Percentiles rank a stretch among this genome's conserved stretches.
These are phyloP conservation scores for Prototheca stagnorum DNA, from an alignment of 163 green algal species.

Conservation along the genomic window DNA sequence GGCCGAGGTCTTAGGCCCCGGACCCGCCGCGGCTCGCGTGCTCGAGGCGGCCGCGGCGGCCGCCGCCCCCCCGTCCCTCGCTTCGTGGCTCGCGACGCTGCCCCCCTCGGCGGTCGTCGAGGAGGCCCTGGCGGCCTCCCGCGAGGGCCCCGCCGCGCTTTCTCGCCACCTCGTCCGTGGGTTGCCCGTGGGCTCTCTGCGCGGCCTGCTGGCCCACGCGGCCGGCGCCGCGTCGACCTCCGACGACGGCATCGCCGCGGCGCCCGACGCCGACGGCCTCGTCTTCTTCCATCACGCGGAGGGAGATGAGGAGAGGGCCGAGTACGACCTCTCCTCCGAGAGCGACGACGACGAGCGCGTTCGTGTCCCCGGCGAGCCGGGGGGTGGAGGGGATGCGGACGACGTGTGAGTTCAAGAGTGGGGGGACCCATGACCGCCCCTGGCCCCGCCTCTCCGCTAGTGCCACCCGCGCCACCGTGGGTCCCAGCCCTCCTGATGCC, in stretches of 20 bases:
- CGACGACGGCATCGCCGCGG: not conserved
- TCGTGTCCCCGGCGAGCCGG: too few relatives aligned
- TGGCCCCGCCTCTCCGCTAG: too few relatives aligned
- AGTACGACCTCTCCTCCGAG: too few relatives aligned
- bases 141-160: not conserved
- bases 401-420: too few relatives aligned
- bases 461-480: too few relatives aligned
- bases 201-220: too few relatives aligned
- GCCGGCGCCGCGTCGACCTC: not conserved
- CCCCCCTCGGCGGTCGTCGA: not conserved
- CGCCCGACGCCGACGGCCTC: not conserved
- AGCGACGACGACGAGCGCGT: too few relatives aligned
- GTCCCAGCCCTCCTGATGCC: too few relatives aligned
- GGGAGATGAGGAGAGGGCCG: not conserved
- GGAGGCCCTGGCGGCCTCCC: not conserved
- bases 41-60: not conserved
- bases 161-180: not conserved
- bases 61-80: not conserved
- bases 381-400: too few relatives aligned
- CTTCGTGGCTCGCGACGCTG: not conserved
- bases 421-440: too few relatives aligned
- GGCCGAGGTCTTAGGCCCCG: too few relatives aligned
- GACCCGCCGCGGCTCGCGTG: too few relatives aligned
- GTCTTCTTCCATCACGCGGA: not conserved
- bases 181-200: not conserved